Evolutionary conservation across 768 basidiomycete species (phyloP), one percentile per base, ranked within the genome.

Genomic region (Boletus subcaerulescens): DNA sequence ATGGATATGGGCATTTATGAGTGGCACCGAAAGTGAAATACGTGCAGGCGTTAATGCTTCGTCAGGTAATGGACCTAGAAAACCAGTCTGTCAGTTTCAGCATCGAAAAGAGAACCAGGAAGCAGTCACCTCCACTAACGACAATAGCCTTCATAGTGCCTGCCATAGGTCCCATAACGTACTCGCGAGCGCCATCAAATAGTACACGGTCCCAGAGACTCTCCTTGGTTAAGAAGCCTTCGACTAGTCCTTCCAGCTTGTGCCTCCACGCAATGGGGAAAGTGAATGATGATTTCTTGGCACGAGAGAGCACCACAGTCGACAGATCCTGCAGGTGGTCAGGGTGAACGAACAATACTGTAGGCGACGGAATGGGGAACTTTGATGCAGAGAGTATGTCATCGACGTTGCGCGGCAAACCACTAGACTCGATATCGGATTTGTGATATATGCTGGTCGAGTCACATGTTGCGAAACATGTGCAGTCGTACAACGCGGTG

Each of bases 121-220:
- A 55, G 44, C 5, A 71, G 78, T 60, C 62, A 89, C 92, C 90
- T 52, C 82, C 90, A 51, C 86, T 83, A 51, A 90, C 80, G 50
- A 93, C 74, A 3, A 89, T 75, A n/a, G 76, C 84, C 55, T 92
- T 76, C 38, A 94, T 58, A 22, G 83, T 80, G 1, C 79, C 75
- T 3, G 85, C 83, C 48, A 80, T 77, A 14, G 83, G 79, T 53
- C 87, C 83, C 55, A 90, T 65, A 29, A 84, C 77, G 58, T 74
- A 66, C 38, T 76, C 76, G 22, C 94, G 78, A 12, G 91, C 86
- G 12, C 72, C 70, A 52, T 86, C 85, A 67, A 91, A 89, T 29
- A 92, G 81, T 12, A 87, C 71, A 49, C 86, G 80, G 66, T 97
- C 93, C 87, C 91, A 93, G n/a, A 92, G 67, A 54, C 88, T 87